Base-by-base conservation (phyloP, 805 yeast species). In the Metschnikowia arizonensis region DNA sequence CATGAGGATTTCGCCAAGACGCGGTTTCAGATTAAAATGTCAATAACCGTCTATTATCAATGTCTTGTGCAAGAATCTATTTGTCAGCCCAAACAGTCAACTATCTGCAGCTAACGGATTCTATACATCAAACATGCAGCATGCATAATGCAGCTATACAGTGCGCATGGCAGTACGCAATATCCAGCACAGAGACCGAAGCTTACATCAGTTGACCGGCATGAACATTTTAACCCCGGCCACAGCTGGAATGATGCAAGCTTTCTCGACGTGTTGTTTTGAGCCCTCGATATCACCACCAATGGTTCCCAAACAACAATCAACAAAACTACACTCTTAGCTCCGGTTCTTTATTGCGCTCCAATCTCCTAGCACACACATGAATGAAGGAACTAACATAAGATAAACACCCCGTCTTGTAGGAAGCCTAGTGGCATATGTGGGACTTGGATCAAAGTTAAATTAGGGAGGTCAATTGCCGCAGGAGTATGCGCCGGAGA, bases 51-150 rank as follows among this genome's bases (percentile, higher is more conserved):
- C 40, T 15, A 37, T n/a, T 37, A 6, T 12, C n/a, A n/a, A 18
- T 28, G 32, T 12, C 17, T 18, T 26, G 33, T 25, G 40, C 40
- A 18, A 37, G 40, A 37, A 28, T 37, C 40, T 32, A 37, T 37
- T 18, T 18, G 25, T n/a, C 4, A 21, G 26, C 17, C 8, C 18
- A 11, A 4, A 17, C 6, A 11, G 23, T 26, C 15, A 28, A 23
- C 18, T 33, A 14, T n/a, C 24, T 19, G 33, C 40, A 37, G 33
- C 25, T 14, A 15, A 4, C 9, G 18, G 17, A 17, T 37, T 37
- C 40, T 29, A 37, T 37, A n/a, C 40, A 37, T 37, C 40, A 25
- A 8, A 6, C 10, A 24, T 36, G 15, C 31, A 36, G 31, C 17
- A 6, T 37, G 40, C 33, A 28, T 37, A n/a, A 28, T 37, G 40